Conservation (phyloP, 805 yeast genomes). For the Ogataea kodamae region DNA sequence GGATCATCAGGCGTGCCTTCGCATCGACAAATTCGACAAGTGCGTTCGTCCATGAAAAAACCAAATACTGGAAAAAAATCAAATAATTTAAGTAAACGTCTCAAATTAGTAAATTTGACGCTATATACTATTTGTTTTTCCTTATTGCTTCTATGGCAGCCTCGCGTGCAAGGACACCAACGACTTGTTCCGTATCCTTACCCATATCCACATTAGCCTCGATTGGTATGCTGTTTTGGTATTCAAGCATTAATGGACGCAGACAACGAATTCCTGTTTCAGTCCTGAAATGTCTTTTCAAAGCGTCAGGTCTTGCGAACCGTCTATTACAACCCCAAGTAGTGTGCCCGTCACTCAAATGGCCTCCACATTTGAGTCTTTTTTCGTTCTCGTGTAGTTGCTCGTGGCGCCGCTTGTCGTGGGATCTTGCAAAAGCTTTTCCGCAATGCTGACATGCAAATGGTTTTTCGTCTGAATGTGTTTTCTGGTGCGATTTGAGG, state of each 20-base stretch:
- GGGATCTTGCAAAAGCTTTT: slow-evolving; percentile 71
- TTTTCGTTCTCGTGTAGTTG: slow-evolving; percentile 69
- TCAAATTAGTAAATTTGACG: neutral
- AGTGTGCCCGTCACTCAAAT: slow-evolving; percentile 51
- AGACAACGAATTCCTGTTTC: slow-evolving; percentile 73
- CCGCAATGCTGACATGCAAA: slow-evolving; percentile 61
- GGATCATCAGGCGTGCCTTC: slow-evolving; percentile 81
- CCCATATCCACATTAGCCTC: slow-evolving; percentile 1
- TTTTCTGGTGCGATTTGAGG: slow-evolving; percentile 46
- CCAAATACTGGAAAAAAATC: slow-evolving; percentile 1
- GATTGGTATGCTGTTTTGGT: slow-evolving; percentile 18
- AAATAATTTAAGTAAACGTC: neutral
- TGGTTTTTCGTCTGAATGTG: slow-evolving; percentile 66
- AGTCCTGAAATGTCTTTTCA: slow-evolving; percentile 71
- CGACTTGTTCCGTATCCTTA: slow-evolving; percentile 17
- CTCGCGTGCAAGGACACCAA: slow-evolving; percentile 21
- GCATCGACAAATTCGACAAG: slow-evolving; percentile 92
- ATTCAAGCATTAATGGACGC: slow-evolving; percentile 61
- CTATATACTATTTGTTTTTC: slow-evolving; percentile 1
- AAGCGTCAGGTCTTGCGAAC: slow-evolving; percentile 76
- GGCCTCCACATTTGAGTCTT: slow-evolving; percentile 65
- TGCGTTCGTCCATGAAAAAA: slow-evolving; percentile 37
- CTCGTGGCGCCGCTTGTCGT: slow-evolving; percentile 75
- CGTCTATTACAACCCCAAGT: slow-evolving; percentile 74
- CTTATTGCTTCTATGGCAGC: slow-evolving; percentile 20